Evolutionary conservation across 2,329 filamentous ascomycete genomes (phyloP), one percentile per base, ranked within the genome.

Genomic region (Paecilomyces variotii): DNA sequence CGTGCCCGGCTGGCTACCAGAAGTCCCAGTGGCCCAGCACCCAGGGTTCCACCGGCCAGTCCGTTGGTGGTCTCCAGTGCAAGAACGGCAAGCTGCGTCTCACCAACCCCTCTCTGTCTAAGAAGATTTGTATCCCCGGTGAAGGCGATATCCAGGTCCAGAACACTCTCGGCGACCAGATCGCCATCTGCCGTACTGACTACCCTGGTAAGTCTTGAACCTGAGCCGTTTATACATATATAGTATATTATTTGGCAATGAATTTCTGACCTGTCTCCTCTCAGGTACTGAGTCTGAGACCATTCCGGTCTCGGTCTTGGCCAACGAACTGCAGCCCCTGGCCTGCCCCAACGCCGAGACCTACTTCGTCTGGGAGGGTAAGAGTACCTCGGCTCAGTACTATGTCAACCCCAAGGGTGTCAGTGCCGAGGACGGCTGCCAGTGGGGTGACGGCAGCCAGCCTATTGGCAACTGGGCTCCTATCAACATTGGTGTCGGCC

Each of bases 341-440:
- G 90, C 89, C 71, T 93, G 90, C 80, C 89, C 93, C 53, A 78
- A 88, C 64, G 85, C 87, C 60, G 71, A 73, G 54, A 80, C 78
- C 55, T 96, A 93, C 80, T 97, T 91, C 80, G 76, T 80, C 61
- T 96, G 90, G 90, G 66, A 90, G 68, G 84, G 84, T 67, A 82
- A 83, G 73, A 67, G 78, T 55, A 97, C 94, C 56, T 92, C 90
- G 54, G 92, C 92, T 52, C 94, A 97, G 78, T 97, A 96, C 83
- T 99, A 99, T 73, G 84, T 97, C 77, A 97, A 97, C 84, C 89
- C 89, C 68, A 82, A 84, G 66, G 91, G 91, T 61, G 79, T 88
- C 56, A 67, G 76, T 19, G 77, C 85, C 59, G 73, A 85, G 64
- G 76, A 92, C 11, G 89, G 84, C 55, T 99, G 94, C 78, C 76